A percentile compares a stretch with the other conserved stretches of the same genome.
These are phyloP conservation scores for Stipa capillata DNA, from an alignment of 176 grass and related monocot species.

Conservation along the genomic window DNA sequence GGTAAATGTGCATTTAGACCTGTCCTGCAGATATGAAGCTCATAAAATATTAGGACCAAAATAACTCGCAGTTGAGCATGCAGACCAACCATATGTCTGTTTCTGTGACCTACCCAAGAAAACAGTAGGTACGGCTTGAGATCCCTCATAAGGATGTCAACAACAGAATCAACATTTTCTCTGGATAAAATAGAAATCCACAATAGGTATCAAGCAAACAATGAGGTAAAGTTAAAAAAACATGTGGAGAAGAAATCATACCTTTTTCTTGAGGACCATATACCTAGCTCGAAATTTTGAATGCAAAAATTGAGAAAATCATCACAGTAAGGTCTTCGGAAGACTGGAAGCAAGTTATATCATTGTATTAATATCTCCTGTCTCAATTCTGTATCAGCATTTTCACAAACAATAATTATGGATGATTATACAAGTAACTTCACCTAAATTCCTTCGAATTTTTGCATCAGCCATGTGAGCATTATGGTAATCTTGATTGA, in stretches of 20 bases:
- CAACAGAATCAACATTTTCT: conserved; percentile 42
- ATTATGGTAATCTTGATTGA: conserved; percentile 44
- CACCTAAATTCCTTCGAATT: conserved; percentile 74
- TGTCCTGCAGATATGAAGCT: conserved; percentile 38
- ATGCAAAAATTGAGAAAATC: conserved; percentile 78
- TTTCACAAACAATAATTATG: conserved; percentile 16
- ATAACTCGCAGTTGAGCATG: conserved; percentile 1
- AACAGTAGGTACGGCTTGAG: conserved; percentile 56
- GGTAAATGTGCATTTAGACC: conserved; percentile 80
- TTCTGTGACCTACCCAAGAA: conserved; percentile 66
- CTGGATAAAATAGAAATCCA: conserved; percentile 41
- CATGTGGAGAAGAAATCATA: conserved; percentile 8
- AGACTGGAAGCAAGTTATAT: conserved; percentile 40
- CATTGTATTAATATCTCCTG: conserved; percentile 16
- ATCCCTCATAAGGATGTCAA: conserved; percentile 53
- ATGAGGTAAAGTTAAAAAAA: conserved; percentile 29
- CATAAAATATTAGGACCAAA: conserved; percentile 22
- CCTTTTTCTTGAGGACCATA: conserved; percentile 83
- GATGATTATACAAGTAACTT: conserved; percentile 9
- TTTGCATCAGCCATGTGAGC: conserved; percentile 54
- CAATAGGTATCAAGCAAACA: conserved; percentile 12
- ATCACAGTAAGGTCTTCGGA: conserved; percentile 62
- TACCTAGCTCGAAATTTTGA: conserved; percentile 54
- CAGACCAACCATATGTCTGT: not conserved
- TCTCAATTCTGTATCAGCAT: not conserved